Base-by-base conservation (phyloP, 495 filamentous ascomycete genomes). In the Xylaria flabelliformis region DNA sequence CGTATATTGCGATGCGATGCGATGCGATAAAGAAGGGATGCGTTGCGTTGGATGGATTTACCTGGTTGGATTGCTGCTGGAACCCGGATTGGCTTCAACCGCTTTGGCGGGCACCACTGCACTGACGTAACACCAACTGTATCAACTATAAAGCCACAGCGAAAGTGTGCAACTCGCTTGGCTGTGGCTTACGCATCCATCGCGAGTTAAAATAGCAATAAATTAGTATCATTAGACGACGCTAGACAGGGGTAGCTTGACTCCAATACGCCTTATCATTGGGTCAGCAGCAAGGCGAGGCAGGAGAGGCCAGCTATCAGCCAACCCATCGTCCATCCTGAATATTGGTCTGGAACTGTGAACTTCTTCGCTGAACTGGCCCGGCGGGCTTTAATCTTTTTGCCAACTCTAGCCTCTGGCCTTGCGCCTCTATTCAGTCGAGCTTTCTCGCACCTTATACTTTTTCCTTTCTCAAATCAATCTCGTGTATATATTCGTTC, bases 291-390 rank as follows among this genome's bases (percentile, higher is more conserved):
- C 70, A 76, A 70, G 74, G 73, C 74, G 61, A 71, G 74, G 36
- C 62, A 78, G 74, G 76, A 80, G 74, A 80, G 76, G 78, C 78
- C 78, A 80, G 70, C 74, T 80, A 80, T 78, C 71, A 72, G 69
- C 36, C 58, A 58, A 50, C n/a, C 48, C 48, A n/a, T 46, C 62
- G 46, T 41, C 59, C 50, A 72, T 42, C 46, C 13, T 17, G 6
- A 42, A 9, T 42, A 39, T 50, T 42, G 24, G 41, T 29, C 63
- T 17, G 61, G 69, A 72, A 42, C 56, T 70, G 64, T 55, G 64
- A 73, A 63, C 55, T 55, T 53, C 64, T 56, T 73, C 64, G 44
- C 50, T 64, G 34, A 39, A 68, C 71, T 64, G 65, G 59, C 67
- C 71, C 63, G 26, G 21, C 71, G 65, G 65, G 65, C 65, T 55